A percentile compares a stretch with the other conserved stretches of the same genome.
Conservation (phyloP, 176 grass and related monocot genomes). For the Eremochloa ophiuroides region DNA sequence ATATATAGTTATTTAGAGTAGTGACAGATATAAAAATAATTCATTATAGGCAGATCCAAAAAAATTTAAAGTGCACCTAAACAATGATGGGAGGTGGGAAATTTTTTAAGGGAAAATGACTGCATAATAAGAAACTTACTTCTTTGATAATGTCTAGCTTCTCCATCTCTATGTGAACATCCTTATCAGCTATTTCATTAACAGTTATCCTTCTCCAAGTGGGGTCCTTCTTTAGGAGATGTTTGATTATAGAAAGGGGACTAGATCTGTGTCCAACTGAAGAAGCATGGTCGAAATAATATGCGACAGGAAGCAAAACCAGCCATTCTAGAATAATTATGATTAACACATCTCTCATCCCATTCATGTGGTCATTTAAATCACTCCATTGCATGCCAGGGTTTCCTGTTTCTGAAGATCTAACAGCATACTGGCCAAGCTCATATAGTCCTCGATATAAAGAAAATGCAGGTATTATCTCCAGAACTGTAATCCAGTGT, state of each 20-base stretch:
- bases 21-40: not conserved
- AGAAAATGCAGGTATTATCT: constrained; percentile 90
- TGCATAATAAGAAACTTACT: constrained; percentile 43
- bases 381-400: constrained; percentile 81
- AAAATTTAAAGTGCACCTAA: constrained; percentile 3
- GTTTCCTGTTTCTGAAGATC: constrained; percentile 42
- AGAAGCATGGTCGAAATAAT: constrained; percentile 63
- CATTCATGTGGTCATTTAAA: constrained; percentile 64
- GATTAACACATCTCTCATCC: constrained; percentile 69
- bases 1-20: not conserved
- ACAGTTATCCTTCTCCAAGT: constrained; percentile 25
- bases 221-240: constrained; percentile 35
- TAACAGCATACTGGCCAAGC: constrained; percentile 66
- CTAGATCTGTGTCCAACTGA: constrained; percentile 44
- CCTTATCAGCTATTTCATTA: constrained; percentile 27
- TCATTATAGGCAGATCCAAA: not conserved
- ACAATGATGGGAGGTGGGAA: not conserved
- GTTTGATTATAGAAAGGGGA: constrained; percentile 34
- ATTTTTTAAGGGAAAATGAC: not conserved
- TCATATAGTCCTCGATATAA: constrained; percentile 83
- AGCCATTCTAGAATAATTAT: constrained; percentile 80
- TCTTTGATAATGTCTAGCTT: constrained; percentile 69
- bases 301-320: constrained; percentile 68
- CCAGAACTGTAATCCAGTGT: constrained; percentile 82
- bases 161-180: constrained; percentile 61